Base-by-base conservation (phyloP, 768 basidiomycete genomes). In the Russula sp. region DNA sequence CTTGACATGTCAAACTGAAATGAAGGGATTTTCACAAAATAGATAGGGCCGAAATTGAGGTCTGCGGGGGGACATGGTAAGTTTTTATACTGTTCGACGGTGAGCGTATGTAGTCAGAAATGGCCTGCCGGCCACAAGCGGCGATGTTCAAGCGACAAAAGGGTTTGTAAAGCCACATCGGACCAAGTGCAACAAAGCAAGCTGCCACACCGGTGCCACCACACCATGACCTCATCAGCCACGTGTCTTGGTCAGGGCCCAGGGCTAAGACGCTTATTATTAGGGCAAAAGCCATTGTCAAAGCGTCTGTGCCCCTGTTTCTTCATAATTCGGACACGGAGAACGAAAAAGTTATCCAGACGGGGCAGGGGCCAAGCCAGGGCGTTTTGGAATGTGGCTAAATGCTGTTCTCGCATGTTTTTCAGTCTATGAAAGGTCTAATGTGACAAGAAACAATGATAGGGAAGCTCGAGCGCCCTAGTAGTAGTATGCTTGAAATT, bases 401-500 rank as follows among this genome's bases (percentile, higher is more conserved):
- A 7, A 6, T 49, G 48, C 47, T n/a, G 25, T 58, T 58, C 45
- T 29, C 49, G 20, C 25, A 10, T 22, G 7, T 10, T 43, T 18
- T 22, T 20, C 48, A 9, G 34, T 50, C 25, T 43, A 50, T 45
- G 45, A 56, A 57, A 22, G 11, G 16, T 25, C 49, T 49, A 56
- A 20, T 34, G 20, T 56, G 48, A 61, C 60, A 61, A 57, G 34
- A 61, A 61, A 25, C 29, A 10, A 16, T 50, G 39, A 22, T 45
- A 50, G 32, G 32, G 34, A 13, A 53, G 5, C 22, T 8, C 8
- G 51, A 45, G 35, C 22, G n/a, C 2, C n/a, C 35, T n/a, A 59
- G 14, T 5, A 13, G 22, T 45, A 6, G 5, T 39, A n/a, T n/a
- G n/a, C 32, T 7, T 34, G 41, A 35, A 25, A 45, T 42, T 35